phyloP scores from a whole-genome alignment of 2,329 filamentous ascomycete genomes.

The Calonectria naviculata region DNA sequence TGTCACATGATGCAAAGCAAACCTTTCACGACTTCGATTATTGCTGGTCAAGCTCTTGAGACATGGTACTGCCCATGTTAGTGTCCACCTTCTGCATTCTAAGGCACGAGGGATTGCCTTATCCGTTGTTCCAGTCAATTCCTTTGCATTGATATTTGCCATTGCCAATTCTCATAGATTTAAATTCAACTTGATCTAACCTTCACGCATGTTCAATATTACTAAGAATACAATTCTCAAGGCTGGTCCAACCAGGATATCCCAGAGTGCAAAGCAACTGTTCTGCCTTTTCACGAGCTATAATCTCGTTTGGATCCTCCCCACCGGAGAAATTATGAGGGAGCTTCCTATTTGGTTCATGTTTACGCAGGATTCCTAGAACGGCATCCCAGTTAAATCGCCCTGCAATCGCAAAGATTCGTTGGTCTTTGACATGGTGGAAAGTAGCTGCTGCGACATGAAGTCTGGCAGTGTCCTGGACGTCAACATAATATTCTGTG shows the following conservation, averaged over 20 bases:
- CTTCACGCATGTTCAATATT: too few relatives aligned
- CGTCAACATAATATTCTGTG: constrained; percentile 57
- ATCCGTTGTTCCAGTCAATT: too few relatives aligned
- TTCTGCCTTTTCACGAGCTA: constrained; percentile 27
- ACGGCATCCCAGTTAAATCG: constrained; percentile 58
- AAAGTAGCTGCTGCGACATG: constrained; percentile 62
- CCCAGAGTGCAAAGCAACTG: constrained; percentile 28
- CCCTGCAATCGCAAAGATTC: constrained; percentile 63
- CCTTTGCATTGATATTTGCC: too few relatives aligned
- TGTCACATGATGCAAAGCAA: too few relatives aligned
- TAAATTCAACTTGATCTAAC: too few relatives aligned
- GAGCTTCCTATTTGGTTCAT: constrained; percentile 16
- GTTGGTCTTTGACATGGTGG: constrained; percentile 55
- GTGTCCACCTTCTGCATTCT: too few relatives aligned
- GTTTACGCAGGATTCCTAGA: constrained; percentile 34
- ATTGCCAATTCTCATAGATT: too few relatives aligned
- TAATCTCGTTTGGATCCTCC: constrained; percentile 14
- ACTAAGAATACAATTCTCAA: too few relatives aligned
- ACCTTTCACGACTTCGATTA: too few relatives aligned
- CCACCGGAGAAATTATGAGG: constrained; percentile 25
- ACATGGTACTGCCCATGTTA: too few relatives aligned
- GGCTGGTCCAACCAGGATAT: constrained; percentile 26
- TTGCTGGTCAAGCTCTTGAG: too few relatives aligned
- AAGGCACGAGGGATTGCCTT: too few relatives aligned
- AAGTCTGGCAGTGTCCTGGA: constrained; percentile 59